These are phyloP conservation scores for Trichoderma lentiforme DNA, from an alignment of 2,329 filamentous ascomycete genomes.

Conservation along the genomic window DNA sequence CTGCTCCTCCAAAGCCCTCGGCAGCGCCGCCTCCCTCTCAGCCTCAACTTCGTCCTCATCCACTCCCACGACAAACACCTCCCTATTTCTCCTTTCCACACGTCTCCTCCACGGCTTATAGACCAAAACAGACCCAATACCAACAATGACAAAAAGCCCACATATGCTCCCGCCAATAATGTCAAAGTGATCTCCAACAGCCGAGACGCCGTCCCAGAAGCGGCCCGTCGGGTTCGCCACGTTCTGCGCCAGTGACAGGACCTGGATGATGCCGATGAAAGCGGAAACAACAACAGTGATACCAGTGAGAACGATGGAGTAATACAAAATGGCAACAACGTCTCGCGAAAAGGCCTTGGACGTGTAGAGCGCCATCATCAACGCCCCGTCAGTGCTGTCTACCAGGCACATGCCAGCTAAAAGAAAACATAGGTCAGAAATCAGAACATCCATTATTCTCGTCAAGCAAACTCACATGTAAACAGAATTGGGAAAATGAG, in stretches of 20 bases:
- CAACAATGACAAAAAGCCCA: conserved; percentile 76
- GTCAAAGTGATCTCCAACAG: conserved; percentile 76
- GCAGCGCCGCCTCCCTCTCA: background rate
- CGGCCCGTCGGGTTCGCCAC: conserved; percentile 66
- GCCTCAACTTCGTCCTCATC: conserved; percentile 18
- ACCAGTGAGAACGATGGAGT: conserved; percentile 80
- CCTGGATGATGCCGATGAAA: conserved; percentile 81
- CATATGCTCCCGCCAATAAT: conserved; percentile 85
- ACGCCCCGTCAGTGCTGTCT: conserved; percentile 86
- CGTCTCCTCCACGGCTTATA: conserved; percentile 75
- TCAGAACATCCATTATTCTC: background rate
- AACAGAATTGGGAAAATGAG: conserved; percentile 88
- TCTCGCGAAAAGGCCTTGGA: conserved; percentile 75
- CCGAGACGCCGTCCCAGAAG: conserved; percentile 89
- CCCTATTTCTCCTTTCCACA: conserved; percentile 31
- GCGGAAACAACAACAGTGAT: conserved; percentile 81
- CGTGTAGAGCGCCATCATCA: conserved; percentile 94
- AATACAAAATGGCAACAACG: conserved; percentile 86
- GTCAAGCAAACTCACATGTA: conserved; percentile 55
- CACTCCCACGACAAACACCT: background rate
- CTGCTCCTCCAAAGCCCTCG: background rate
- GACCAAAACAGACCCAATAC: conserved; percentile 65
- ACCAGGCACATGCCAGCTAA: conserved; percentile 91
- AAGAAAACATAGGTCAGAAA: background rate
- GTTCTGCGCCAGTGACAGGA: conserved; percentile 74